These are phyloP conservation scores for Lipomyces yarrowii DNA, from an alignment of 1,139 yeast genomes.

Conservation along the genomic window DNA sequence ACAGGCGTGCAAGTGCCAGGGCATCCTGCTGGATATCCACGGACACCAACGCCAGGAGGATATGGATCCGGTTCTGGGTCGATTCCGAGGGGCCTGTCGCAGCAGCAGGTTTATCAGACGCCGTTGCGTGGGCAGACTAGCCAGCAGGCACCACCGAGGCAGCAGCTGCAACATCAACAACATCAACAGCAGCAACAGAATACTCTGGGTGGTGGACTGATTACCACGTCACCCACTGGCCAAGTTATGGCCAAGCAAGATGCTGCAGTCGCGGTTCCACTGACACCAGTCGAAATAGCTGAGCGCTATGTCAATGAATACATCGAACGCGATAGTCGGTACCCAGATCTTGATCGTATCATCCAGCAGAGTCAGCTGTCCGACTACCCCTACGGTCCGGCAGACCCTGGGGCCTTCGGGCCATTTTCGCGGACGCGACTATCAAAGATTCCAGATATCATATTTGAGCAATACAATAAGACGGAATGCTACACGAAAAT, in stretches of 20 bases:
- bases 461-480: conserved; percentile 69
- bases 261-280: conserved; percentile 3
- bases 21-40: background rate
- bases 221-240: conserved; percentile 1
- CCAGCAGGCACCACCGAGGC: background rate
- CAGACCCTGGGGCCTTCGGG: conserved; percentile 51
- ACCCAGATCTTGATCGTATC: conserved; percentile 46
- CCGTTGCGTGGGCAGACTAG: background rate
- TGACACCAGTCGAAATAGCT: conserved; percentile 39
- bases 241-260: background rate
- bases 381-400: conserved; percentile 27
- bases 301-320: conserved; percentile 43
- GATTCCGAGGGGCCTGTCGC: background rate
- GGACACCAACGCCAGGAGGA: background rate
- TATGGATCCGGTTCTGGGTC: conserved; percentile 4
- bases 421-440: conserved; percentile 75
- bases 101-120: conserved; percentile 2
- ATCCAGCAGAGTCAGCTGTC: conserved; percentile 36
- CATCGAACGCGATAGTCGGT: conserved; percentile 42
- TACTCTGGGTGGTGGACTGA: conserved; percentile 14
- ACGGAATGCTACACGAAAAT: conserved; percentile 71
- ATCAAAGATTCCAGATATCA: conserved; percentile 77
- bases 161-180: background rate
- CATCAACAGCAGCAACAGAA: background rate
- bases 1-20: background rate